Evolutionary conservation across 1,139 yeast genomes (phyloP), one percentile per base, ranked within the genome.

Genomic region (Meyerozyma carpophila): DNA sequence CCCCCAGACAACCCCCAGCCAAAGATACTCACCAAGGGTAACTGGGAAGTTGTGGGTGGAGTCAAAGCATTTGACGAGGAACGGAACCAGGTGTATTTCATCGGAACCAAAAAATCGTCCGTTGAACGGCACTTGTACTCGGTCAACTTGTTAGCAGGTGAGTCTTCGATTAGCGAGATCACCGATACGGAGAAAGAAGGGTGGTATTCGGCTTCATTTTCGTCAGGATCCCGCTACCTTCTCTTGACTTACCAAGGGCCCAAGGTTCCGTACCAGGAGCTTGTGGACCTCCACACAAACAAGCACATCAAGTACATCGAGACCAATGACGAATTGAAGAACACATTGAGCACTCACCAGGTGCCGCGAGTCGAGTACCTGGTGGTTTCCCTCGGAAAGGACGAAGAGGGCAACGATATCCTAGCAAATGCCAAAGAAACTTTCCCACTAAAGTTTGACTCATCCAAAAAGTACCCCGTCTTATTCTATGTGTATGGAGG

Each of bases 401-500:
- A 77, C 51, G 70, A 66, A 37, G 58, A 59, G 5, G 72, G 72
- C 0, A 64, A 66, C 8, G 61, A 59, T 2, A 68, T 78, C 40
- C 53, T 66, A 3, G 83, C 73, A 2, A 81, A 83, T 56, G 75
- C 77, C 20, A 66, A 74, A 47, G 91, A 84, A 56, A 79, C 84
- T 2, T 65, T 80, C 29, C 94, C 94, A 3, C 71, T 79, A 42
- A 67, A 73, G 47, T 85, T 85, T 54, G 73, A 83, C 51, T 66
- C 73, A 5, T 51, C 60, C 2, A 58, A 57, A 31, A 66, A 79
- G 56, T 85, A 85, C 57, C 94, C 94, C 0, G 78, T 85, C 0
- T 67, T 85, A 45, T 84, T 85, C 57, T 84, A 70, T 53, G 86
- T 84, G 2, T 85, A 85, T 55, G 91, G 91, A 18, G 94, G 94